Conservation (phyloP, 108 stramenopile species). For the Seminavis robusta region DNA sequence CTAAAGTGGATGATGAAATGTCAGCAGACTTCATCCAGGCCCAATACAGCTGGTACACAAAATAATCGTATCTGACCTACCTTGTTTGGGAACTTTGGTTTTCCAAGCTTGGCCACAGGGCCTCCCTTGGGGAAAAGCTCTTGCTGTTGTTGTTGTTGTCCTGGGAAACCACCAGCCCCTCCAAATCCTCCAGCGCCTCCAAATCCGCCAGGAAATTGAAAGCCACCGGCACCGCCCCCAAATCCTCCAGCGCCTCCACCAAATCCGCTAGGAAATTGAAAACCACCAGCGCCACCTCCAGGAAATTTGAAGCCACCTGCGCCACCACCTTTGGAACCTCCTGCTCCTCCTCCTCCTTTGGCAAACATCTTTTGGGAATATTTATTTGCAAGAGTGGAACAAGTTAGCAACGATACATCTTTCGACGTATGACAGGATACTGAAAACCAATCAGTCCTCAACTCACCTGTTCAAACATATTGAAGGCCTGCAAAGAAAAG, state of each 20-base stretch:
- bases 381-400: too few species aligned
- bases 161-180: background rate
- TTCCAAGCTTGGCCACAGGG: conserved; percentile 57
- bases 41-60: too few species aligned
- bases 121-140: conserved; percentile 61
- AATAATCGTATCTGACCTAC: too few species aligned
- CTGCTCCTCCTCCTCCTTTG: conserved; percentile 13
- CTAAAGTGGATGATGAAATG: too few species aligned
- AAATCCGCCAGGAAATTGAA: conserved; percentile 3
- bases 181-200: conserved; percentile 20
- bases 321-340: conserved; percentile 32
- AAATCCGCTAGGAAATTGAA: conserved; percentile 5
- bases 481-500: too few species aligned
- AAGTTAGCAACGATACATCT: too few species aligned
- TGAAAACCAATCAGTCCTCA: conserved; percentile 21
- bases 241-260: conserved; percentile 25
- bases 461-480: conserved; percentile 75
- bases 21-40: too few species aligned
- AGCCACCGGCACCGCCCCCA: conserved; percentile 17
- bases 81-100: conserved; percentile 69
- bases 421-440: too few species aligned
- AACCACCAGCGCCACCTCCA: conserved; percentile 14
- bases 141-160: conserved; percentile 13
- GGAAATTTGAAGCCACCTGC: conserved; percentile 8
- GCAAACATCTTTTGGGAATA: conserved; percentile 8